phyloP scores from a whole-genome alignment of 805 yeast genomes.

The Citeromyces nyonsensis region DNA sequence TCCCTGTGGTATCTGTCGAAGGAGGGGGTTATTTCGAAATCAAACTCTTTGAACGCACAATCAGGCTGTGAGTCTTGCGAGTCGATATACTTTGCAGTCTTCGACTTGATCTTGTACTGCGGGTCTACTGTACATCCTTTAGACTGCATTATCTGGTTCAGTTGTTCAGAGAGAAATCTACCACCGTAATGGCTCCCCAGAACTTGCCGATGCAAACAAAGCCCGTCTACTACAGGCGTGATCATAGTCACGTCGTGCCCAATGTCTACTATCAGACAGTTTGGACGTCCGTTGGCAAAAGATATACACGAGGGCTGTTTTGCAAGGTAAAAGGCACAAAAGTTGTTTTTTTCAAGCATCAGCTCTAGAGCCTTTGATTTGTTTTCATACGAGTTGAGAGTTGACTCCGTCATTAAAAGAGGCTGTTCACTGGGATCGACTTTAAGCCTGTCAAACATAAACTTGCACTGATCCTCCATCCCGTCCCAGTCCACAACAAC shows the following conservation, averaged over 20 bases:
- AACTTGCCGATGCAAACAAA: constrained; percentile 54
- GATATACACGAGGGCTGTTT: constrained; percentile 80
- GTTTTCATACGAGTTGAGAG: constrained; percentile 61
- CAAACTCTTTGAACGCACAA: constrained; percentile 13
- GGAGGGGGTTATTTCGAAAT: constrained; percentile 25
- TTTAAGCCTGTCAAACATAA: constrained; percentile 36
- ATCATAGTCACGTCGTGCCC: constrained; percentile 71
- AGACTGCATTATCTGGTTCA: constrained; percentile 21
- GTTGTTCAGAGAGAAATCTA: constrained; percentile 38
- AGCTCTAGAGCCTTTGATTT: constrained; percentile 59
- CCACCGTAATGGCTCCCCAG: constrained; percentile 69
- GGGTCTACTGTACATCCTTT: constrained; percentile 22
- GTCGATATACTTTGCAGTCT: constrained; percentile 13
- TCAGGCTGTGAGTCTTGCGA: constrained; percentile 7
- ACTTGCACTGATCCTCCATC: constrained; percentile 57
- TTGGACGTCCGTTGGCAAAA: constrained; percentile 80
- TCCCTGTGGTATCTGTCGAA: constrained; percentile 41
- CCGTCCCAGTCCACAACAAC: constrained; percentile 76
- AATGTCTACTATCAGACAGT: constrained; percentile 71
- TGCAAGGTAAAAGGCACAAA: constrained; percentile 71
- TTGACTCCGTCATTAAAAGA: constrained; percentile 70
- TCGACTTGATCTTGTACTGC: constrained; percentile 33
- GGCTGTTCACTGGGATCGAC: constrained; percentile 57
- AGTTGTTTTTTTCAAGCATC: constrained; percentile 49
- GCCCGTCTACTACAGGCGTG: constrained; percentile 75